Conservation (phyloP, 495 filamentous ascomycete genomes). For the Aspergillus cristatus region DNA sequence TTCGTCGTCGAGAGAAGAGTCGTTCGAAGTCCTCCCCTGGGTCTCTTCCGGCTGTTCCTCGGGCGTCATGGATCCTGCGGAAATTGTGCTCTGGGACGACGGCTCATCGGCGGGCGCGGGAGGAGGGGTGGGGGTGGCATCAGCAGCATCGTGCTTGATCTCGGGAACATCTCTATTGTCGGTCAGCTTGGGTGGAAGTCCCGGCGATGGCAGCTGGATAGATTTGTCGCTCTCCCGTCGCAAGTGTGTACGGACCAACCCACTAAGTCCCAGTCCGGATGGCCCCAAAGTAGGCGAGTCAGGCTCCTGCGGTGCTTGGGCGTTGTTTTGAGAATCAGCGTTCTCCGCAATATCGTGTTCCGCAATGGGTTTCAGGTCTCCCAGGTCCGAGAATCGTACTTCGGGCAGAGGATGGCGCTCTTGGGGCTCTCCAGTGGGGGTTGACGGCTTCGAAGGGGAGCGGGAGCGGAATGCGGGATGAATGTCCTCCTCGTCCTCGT, state of each 20-base stretch:
- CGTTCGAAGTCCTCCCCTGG: conserved; percentile 10
- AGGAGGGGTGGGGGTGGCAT: too few relatives aligned
- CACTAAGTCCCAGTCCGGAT: conserved; percentile 56
- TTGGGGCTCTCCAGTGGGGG: conserved; percentile 15
- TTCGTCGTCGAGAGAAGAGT: conserved; percentile 28
- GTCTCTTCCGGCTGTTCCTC: too few relatives aligned
- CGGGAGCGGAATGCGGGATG: conserved; percentile 22
- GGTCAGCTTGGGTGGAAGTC: conserved; percentile 7
- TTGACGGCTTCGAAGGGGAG: conserved; percentile 20
- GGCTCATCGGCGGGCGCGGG: conserved; percentile 11
- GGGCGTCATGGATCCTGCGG: too few relatives aligned
- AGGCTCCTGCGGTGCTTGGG: conserved; percentile 26
- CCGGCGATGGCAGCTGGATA: conserved; percentile 49
- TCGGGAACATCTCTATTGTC: too few relatives aligned
- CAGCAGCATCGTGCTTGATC: too few relatives aligned
- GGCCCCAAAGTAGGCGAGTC: conserved; percentile 78
- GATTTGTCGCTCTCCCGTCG: conserved; percentile 73
- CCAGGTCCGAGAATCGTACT: conserved; percentile 32
- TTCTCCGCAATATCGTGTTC: conserved; percentile 20
- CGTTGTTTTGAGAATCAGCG: conserved; percentile 1
- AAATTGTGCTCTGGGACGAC: conserved; percentile 1
- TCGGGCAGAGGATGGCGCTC: conserved; percentile 28
- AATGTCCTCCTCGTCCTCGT: conserved; percentile 23
- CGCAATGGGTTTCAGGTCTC: conserved; percentile 36
- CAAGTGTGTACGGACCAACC: conserved; percentile 79